Conservation (phyloP, 2,329 filamentous ascomycete genomes). For the Exophiala xenobiotica region DNA sequence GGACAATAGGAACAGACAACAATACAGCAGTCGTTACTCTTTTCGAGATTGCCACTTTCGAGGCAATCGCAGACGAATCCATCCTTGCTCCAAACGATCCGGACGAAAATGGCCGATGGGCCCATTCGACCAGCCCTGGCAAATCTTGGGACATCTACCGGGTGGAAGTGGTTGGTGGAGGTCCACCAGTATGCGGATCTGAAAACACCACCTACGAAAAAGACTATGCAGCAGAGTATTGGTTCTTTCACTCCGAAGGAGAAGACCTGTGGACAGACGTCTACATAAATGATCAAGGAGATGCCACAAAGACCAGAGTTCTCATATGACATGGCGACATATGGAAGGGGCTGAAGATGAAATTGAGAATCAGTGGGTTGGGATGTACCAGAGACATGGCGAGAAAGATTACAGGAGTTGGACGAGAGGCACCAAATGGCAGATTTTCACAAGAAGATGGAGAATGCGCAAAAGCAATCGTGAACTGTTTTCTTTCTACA, state of each 20-base stretch:
- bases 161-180: slow-evolving; percentile 40
- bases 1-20: slow-evolving; percentile 25
- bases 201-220: slow-evolving; percentile 34
- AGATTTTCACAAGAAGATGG: background rate
- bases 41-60: slow-evolving; percentile 30
- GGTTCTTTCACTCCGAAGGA: slow-evolving; percentile 36
- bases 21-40: slow-evolving; percentile 24
- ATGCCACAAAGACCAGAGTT: background rate
- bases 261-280: slow-evolving; percentile 21
- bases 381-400: too few species aligned
- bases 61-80: slow-evolving; percentile 20
- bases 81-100: slow-evolving; percentile 22
- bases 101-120: slow-evolving; percentile 11
- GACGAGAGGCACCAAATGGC: background rate
- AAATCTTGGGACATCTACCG: slow-evolving; percentile 42
- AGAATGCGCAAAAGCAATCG: background rate
- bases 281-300: background rate
- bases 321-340: slow-evolving; percentile 14
- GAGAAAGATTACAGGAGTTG: background rate
- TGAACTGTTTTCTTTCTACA: background rate
- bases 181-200: slow-evolving; percentile 38
- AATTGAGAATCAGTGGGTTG: too few species aligned
- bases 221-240: slow-evolving; percentile 45
- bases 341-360: background rate
- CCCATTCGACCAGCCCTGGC: slow-evolving; percentile 20